Evolutionary conservation across 345 rosid species (phyloP).

Genomic region (Balakata baccata): DNA sequence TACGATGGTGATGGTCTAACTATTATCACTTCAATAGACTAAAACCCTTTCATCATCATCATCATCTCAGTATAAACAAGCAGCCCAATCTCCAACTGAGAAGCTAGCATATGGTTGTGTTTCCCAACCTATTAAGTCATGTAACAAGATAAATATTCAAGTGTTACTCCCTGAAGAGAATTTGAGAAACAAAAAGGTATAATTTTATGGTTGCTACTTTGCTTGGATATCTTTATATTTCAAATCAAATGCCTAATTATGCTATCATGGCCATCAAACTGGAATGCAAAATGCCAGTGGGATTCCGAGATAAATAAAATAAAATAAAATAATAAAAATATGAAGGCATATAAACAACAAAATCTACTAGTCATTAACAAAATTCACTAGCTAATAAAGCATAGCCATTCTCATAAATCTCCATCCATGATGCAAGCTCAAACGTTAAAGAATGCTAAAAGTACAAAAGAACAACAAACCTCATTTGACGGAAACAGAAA

Average conservation of each 20-base stretch:
- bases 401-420: slow-evolving; percentile 16
- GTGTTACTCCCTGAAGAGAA: neutral
- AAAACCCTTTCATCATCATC: neutral
- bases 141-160: neutral
- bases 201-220: too few species aligned
- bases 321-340: neutral
- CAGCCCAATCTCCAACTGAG: neutral
- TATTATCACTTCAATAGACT: neutral
- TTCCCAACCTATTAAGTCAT: neutral
- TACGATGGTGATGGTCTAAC: neutral
- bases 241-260: neutral
- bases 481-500: slow-evolving; percentile 6
- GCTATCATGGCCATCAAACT: neutral
- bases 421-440: slow-evolving; percentile 22
- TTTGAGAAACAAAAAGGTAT: too few species aligned
- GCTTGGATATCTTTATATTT: neutral
- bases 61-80: neutral
- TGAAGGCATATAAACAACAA: neutral
- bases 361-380: slow-evolving; percentile 7
- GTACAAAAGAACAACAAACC: slow-evolving; percentile 13
- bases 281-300: neutral
- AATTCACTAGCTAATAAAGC: slow-evolving; percentile 9
- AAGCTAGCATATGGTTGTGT: neutral
- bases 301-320: neutral
- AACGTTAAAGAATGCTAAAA: slow-evolving; percentile 36